These are phyloP conservation scores for Neurospora sp. DNA, from an alignment of 495 filamentous ascomycete species.

Conservation along the genomic window DNA sequence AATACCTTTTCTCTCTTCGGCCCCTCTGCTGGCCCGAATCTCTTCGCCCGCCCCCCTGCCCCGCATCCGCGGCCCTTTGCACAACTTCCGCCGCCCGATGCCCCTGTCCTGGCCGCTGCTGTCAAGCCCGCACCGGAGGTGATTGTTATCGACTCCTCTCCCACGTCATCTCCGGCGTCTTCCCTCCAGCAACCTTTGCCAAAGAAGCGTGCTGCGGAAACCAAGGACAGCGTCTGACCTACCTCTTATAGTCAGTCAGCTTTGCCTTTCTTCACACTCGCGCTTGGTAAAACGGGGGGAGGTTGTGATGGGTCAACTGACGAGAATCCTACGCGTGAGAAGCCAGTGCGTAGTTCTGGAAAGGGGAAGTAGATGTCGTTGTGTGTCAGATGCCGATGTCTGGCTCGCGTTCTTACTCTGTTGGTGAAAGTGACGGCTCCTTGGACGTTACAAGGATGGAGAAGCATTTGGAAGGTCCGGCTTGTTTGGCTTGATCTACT, in stretches of 20 bases:
- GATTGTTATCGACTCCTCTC: background rate
- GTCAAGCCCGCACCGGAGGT: background rate
- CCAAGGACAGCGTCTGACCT: background rate
- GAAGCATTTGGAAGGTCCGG: background rate
- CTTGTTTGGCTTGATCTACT: background rate
- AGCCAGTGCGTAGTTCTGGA: background rate
- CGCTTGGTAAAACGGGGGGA: too few species aligned
- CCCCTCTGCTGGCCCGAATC: too few species aligned
- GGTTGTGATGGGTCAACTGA: background rate
- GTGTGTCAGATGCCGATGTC: background rate
- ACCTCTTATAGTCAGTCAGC: background rate
- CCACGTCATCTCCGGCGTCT: background rate
- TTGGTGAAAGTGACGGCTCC: background rate
- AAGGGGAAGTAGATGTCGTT: background rate
- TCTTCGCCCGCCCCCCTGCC: too few species aligned
- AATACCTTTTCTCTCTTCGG: too few species aligned
- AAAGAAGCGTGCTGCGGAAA: background rate
- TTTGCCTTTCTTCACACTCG: background rate
- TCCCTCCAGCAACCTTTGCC: background rate
- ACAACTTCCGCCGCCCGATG: too few species aligned
- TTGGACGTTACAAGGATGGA: background rate
- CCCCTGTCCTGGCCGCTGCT: background rate
- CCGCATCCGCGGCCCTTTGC: too few species aligned
- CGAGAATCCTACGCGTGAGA: background rate
- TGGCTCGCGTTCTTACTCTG: background rate